Conservation (phyloP, 2,329 filamentous ascomycete species). For the Dothistroma septosporum region DNA sequence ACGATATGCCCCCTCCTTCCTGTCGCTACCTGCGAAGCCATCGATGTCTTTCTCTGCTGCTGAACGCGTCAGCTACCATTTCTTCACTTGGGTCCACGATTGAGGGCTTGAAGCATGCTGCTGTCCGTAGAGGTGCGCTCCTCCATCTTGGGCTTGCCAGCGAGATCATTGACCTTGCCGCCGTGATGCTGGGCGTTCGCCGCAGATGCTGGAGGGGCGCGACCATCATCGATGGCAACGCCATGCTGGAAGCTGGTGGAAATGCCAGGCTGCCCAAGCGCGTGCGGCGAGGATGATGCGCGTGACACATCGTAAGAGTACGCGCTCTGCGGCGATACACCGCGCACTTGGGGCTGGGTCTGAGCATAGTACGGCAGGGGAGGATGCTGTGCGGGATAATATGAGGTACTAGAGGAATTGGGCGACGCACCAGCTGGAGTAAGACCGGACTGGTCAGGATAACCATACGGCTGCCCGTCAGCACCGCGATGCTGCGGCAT, state of each 20-base stretch:
- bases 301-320: slow-evolving; percentile 42
- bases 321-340: slow-evolving; percentile 40
- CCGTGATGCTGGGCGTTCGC: slow-evolving; percentile 23
- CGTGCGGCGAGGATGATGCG: slow-evolving; percentile 42
- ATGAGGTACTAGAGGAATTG: slow-evolving; percentile 40
- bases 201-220: slow-evolving; percentile 36
- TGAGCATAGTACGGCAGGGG: slow-evolving; percentile 39
- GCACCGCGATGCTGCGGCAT: slow-evolving; percentile 23
- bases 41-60: slow-evolving; percentile 29
- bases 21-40: slow-evolving; percentile 23
- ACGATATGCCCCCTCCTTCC: slow-evolving; percentile 23
- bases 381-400: slow-evolving; percentile 33
- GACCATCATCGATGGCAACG: slow-evolving; percentile 32
- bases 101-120: slow-evolving; percentile 29
- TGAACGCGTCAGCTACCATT: slow-evolving; percentile 28
- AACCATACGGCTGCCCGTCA: slow-evolving; percentile 32
- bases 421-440: slow-evolving; percentile 43
- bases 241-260: slow-evolving; percentile 31
- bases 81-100: slow-evolving; percentile 23
- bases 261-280: slow-evolving; percentile 17
- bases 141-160: slow-evolving; percentile 37
- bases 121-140: slow-evolving; percentile 31
- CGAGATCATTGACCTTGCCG: slow-evolving; percentile 30
- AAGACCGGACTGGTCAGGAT: slow-evolving; percentile 43
- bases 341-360: slow-evolving; percentile 33